Base-by-base conservation (phyloP, 495 filamentous ascomycete genomes). In the Aspergillus carlsbadensis region DNA sequence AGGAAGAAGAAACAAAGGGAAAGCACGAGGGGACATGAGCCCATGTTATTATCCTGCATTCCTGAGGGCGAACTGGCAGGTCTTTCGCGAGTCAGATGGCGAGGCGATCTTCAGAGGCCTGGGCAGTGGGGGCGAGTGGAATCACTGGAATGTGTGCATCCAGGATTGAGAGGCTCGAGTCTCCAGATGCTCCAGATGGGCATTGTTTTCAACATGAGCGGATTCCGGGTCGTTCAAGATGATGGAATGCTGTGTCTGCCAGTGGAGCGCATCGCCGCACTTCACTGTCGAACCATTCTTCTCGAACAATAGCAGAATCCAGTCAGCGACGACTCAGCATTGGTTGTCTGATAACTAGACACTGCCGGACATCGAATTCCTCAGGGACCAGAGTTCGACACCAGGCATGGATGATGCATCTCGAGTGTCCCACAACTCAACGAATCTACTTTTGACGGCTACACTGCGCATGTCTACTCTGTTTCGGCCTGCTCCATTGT, bases 341-440 rank as follows among this genome's bases (percentile, higher is more conserved):
- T 37, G n/a, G n/a, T 37, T 37, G 35, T 37, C 39, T 41, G n/a
- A 41, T 41, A 17, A 3, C 3, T 3, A 17, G 4, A 4, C 8
- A 29, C 4, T 29, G 8, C 39, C 14, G 3, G 39, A 5, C 11
- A 41, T 41, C 20, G 10, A 43, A 43, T 43, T 29, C 41, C 41
- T 50, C 47, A 50, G 47, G 47, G 47, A 50, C 47, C 47, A 50
- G 47, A 50, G 47, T 50, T 7, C 17, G 14, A 21, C 42, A 50
- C 10, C 11, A 50, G 14, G 5, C 11, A 50, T 34, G 47, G 7
- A 50, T 39, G n/a, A 11, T 50, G 47, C 34, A 22, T 21, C 2
- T 49, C 21, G 39, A 7, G 22, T 22, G 41, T 29, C 8, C 8
- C 13, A 34, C 31, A 6, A 34, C 20, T 10, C 22, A 22, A 21